These are phyloP conservation scores for Cicer judaicum DNA, from an alignment of 306 rosid species.

Conservation along the genomic window DNA sequence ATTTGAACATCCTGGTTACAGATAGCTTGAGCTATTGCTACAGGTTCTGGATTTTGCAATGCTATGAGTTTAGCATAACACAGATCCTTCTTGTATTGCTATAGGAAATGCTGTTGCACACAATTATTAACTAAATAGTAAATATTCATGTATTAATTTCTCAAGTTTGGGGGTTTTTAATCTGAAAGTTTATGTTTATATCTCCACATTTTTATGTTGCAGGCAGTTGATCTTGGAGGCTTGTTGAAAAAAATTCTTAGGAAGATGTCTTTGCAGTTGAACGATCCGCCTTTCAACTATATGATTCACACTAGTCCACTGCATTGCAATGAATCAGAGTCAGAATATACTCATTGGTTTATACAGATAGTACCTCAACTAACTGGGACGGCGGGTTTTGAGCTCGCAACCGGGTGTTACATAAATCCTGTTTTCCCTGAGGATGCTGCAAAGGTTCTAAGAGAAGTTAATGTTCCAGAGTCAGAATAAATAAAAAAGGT, in stretches of 20 bases:
- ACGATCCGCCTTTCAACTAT: conserved; percentile 80
- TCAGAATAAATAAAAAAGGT: not conserved
- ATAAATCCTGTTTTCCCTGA: conserved; percentile 85
- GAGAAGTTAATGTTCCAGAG: conserved; percentile 62
- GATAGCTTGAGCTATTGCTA: not conserved
- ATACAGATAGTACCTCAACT: conserved; percentile 84
- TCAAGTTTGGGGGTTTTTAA: not conserved
- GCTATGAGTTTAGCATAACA: not conserved
- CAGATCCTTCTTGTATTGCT: conserved; percentile 5
- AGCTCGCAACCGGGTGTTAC: conserved; percentile 78
- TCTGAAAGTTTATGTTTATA: conserved; percentile 19
- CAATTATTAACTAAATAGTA: conserved; percentile 28
- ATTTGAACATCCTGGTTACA: not conserved
- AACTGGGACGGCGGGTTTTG: conserved; percentile 68
- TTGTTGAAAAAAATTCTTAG: conserved; percentile 72
- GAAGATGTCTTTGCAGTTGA: conserved; percentile 78
- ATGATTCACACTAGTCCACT: conserved; percentile 82
- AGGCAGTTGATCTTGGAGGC: conserved; percentile 83
- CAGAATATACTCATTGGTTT: conserved; percentile 71
- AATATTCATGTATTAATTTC: conserved; percentile 8
- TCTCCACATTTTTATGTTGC: conserved; percentile 43
- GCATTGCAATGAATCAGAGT: conserved; percentile 48
- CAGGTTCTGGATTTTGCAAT: conserved; percentile 15
- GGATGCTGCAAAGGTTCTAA: conserved; percentile 81
- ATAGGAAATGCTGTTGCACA: not conserved